A percentile compares a stretch with the other conserved stretches of the same genome.
These are phyloP conservation scores for Candida smagusa DNA, from an alignment of 1,139 yeast genomes.

Conservation along the genomic window DNA sequence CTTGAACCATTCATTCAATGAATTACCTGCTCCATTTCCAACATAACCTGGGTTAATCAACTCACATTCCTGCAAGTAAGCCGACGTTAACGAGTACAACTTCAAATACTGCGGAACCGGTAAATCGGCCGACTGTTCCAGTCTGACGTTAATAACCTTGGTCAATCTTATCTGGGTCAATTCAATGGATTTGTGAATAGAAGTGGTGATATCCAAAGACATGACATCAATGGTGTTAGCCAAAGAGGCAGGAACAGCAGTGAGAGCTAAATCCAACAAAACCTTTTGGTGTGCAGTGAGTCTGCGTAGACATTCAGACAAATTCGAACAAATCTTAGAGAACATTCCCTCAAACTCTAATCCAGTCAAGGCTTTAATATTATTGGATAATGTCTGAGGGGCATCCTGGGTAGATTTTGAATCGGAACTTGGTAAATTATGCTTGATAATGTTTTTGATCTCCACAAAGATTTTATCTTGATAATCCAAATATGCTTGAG, in stretches of 20 bases:
- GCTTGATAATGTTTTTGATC: slow-evolving; percentile 68
- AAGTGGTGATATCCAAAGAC: slow-evolving; percentile 61
- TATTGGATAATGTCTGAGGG: slow-evolving; percentile 42
- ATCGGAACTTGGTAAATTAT: slow-evolving; percentile 50
- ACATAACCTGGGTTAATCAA: slow-evolving; percentile 71
- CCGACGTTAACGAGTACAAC: slow-evolving; percentile 62
- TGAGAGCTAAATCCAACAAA: slow-evolving; percentile 68
- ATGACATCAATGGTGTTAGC: slow-evolving; percentile 44
- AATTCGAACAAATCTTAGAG: slow-evolving; percentile 54
- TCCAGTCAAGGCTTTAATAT: slow-evolving; percentile 64
- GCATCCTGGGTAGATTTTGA: slow-evolving; percentile 16
- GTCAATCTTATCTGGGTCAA: slow-evolving; percentile 75
- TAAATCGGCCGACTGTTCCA: slow-evolving; percentile 63
- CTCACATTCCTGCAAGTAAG: slow-evolving; percentile 83
- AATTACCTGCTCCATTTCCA: slow-evolving; percentile 46
- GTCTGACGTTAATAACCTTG: slow-evolving; percentile 73
- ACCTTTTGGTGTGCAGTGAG: slow-evolving; percentile 77
- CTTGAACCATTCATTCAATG: slow-evolving; percentile 64
- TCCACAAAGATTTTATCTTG: slow-evolving; percentile 68
- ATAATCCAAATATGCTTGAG: slow-evolving; percentile 61
- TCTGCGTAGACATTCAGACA: slow-evolving; percentile 72
- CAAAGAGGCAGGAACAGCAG: slow-evolving; percentile 37
- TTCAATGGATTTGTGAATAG: slow-evolving; percentile 65
- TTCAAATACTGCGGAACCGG: slow-evolving; percentile 56
- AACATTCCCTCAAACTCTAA: slow-evolving; percentile 74